Evolutionary conservation across 208 protist genomes (phyloP), one percentile per base, ranked within the genome.

Genomic region (Trypanosoma lewisi): DNA sequence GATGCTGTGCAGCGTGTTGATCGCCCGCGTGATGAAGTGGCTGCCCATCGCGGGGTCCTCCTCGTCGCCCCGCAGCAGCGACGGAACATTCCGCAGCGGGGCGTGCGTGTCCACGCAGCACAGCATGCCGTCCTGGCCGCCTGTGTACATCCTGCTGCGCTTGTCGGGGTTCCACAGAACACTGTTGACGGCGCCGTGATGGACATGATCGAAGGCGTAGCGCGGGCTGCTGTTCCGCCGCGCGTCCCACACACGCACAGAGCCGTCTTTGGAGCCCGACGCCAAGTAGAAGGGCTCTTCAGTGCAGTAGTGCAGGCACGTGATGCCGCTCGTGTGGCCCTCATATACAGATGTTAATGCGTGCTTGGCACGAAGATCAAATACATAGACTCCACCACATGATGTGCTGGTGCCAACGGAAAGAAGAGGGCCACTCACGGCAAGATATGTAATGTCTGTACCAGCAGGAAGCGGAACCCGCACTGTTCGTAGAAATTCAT

Each of bases 271-370:
- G 6, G 77, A 75, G 21, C 85, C 88, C 6, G 84, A 83, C 14
- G 85, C 83, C 30, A 94, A 83, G 75, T 94, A 91, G 66, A 83
- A 89, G 14, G 88, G 88, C 57, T 94, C 84, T 27, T 76, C 65
- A 0, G 75, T 67, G 66, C 83, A 89, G 74, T 94, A 94, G 53
- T 89, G 67, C 11, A 94, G 56, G 25, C 71, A 56, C 14, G 75
- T 75, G 27, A 87, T 64, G 21, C 53, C 61, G 33, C 78, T 80
- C 8, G 42, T 47, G 51, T 90, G 84, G 19, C 82, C 83, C 30
- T 88, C 78, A 58, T 79, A 87, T 44, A 71, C 71, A n/a, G 80
- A 77, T 12, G 87, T 70, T 6, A 88, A 57, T 4, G 88, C 82
- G 28, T 88, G 63, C 51, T 90, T 87, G 4, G 75, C 71, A 25